Percentiles rank a stretch among this genome's conserved stretches.
Conservation (phyloP, 805 yeast genomes). For the Lachancea kluyveri region DNA sequence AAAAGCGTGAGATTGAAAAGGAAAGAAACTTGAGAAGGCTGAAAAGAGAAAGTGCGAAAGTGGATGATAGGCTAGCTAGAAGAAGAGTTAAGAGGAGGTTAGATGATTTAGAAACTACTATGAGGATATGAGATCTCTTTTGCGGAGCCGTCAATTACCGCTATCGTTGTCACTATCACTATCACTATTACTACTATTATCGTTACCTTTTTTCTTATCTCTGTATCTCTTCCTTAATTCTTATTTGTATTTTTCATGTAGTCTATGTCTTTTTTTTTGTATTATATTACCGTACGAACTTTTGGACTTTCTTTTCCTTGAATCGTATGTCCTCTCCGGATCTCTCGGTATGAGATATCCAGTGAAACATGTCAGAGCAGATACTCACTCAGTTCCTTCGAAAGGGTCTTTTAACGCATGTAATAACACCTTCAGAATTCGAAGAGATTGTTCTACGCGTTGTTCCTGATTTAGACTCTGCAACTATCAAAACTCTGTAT, state of each 20-base stretch:
- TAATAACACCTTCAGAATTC: slow-evolving; percentile 1
- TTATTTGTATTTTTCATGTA: too few species aligned
- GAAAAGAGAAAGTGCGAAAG: slow-evolving; percentile 83
- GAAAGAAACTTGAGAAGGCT: slow-evolving; percentile 86
- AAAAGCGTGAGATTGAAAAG: slow-evolving; percentile 89
- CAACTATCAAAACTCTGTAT: background rate
- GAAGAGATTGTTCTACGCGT: background rate
- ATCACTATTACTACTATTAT: too few species aligned
- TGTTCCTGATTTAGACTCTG: background rate
- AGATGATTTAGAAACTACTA: slow-evolving; percentile 43
- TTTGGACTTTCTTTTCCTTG: too few species aligned
- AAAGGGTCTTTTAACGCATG: slow-evolving; percentile 5
- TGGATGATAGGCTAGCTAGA: slow-evolving; percentile 45
- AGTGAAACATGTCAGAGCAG: slow-evolving; percentile 5
- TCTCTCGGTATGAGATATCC: too few species aligned
- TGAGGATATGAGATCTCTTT: slow-evolving; percentile 17
- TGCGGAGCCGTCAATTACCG: too few species aligned
- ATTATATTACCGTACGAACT: too few species aligned
- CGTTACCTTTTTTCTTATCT: too few species aligned
- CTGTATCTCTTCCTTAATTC: too few species aligned
- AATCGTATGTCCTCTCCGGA: too few species aligned
- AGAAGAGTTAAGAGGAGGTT: slow-evolving; percentile 40
- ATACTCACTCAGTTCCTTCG: slow-evolving; percentile 1
- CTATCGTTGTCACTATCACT: too few species aligned
- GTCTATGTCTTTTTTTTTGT: too few species aligned